phyloP scores from a whole-genome alignment of 176 grass and related monocot species.

The sorghum (Sorghum bicolor) region Sorghum_bicolor_NCBIv3 NC_012873.2:54561001-54561500 shows the following conservation, averaged over 20 bases:
- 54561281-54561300: not conserved
- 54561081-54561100: not conserved
- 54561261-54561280: not conserved
- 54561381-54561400: conserved; percentile 30
- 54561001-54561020: too few relatives aligned
- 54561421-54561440: too few relatives aligned
- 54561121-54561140: not conserved
- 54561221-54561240: not conserved
- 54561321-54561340: not conserved
- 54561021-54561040: not conserved
- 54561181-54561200: not conserved
- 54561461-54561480: not conserved
- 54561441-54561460: conserved; percentile 29
- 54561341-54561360: not conserved
- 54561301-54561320: not conserved
- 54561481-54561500: not conserved
- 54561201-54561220: not conserved
- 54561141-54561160: too few relatives aligned
- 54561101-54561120: not conserved
- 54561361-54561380: not conserved
- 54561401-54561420: conserved; percentile 4
- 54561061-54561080: not conserved
- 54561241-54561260: not conserved
- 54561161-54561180: too few relatives aligned
- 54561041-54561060: not conserved